Evolutionary conservation across 805 yeast species (phyloP).

Genomic region (Candida berthetii): DNA sequence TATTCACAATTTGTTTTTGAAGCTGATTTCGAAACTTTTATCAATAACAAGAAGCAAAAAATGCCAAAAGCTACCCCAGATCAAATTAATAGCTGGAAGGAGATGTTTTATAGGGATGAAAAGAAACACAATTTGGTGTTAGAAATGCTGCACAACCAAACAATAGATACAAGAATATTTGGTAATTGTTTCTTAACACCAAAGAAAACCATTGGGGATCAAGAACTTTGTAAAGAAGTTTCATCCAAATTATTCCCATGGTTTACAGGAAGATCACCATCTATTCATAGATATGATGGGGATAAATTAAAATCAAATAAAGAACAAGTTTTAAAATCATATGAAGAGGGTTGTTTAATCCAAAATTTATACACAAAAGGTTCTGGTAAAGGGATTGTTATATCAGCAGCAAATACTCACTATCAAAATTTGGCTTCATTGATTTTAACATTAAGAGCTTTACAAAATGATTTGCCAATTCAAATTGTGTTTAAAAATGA

Average conservation of each 20-base stretch:
- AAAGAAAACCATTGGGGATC: neutral
- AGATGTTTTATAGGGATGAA: neutral
- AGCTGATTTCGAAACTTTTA: neutral
- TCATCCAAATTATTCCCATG: conserved; percentile 8
- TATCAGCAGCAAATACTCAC: conserved; percentile 18
- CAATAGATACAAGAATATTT: conserved; percentile 3
- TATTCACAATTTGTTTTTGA: neutral
- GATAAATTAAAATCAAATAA: too few relatives aligned
- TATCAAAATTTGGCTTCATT: conserved; percentile 14
- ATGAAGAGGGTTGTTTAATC: conserved; percentile 2
- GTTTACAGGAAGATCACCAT: conserved; percentile 1
- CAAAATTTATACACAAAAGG: conserved; percentile 1
- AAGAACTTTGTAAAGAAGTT: neutral
- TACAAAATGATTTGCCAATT: conserved; percentile 22
- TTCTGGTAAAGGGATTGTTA: conserved; percentile 25
- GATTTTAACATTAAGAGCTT: conserved; percentile 19
- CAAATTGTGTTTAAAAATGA: conserved; percentile 24
- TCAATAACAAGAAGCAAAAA: neutral
- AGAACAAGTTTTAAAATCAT: neutral
- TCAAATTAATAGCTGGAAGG: neutral
- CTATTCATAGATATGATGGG: neutral
- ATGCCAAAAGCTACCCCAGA: neutral
- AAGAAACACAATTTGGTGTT: neutral
- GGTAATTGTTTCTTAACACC: conserved; percentile 3
- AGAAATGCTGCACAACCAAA: neutral